Conservation (phyloP, 192 early-diverging fungal genomes). For the Paraglomus brasilianum region DNA sequence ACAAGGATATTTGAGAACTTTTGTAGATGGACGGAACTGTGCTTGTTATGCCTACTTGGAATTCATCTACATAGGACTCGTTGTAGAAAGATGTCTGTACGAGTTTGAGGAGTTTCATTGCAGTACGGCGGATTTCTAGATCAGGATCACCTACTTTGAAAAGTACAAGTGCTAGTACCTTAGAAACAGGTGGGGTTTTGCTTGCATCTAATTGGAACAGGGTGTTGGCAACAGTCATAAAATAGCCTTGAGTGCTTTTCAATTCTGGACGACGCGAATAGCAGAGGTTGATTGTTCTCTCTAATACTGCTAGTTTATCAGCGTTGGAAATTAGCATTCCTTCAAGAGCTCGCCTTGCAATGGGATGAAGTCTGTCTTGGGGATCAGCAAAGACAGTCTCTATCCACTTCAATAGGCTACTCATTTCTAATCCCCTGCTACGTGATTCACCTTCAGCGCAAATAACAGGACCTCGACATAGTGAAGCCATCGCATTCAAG, state of each 20-base stretch:
- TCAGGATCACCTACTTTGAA: constrained; percentile 77
- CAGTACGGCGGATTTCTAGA: constrained; percentile 64
- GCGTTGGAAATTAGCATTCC: constrained; percentile 65
- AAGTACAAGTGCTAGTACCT: constrained; percentile 67
- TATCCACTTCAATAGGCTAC: constrained; percentile 58
- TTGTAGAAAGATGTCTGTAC: constrained; percentile 65
- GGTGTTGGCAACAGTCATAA: constrained; percentile 72
- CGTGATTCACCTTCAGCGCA: constrained; percentile 27
- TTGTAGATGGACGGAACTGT: constrained; percentile 78
- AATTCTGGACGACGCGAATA: constrained; percentile 64
- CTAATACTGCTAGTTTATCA: constrained; percentile 54
- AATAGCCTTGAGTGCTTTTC: constrained; percentile 70
- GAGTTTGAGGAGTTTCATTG: constrained; percentile 67
- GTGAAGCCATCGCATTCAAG: constrained; percentile 84
- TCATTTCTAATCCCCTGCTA: constrained; percentile 49
- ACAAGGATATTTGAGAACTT: constrained; percentile 69
- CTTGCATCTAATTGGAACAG: constrained; percentile 59
- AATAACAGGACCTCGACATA: constrained; percentile 61
- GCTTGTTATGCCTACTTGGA: constrained; percentile 67
- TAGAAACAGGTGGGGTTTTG: constrained; percentile 57
- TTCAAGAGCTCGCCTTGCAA: constrained; percentile 67
- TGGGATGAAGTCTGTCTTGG: constrained; percentile 50
- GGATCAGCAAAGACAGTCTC: constrained; percentile 62
- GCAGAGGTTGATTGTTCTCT: constrained; percentile 66
- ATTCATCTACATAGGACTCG: constrained; percentile 61